These are phyloP conservation scores for Esteya vermicola DNA, from an alignment of 2,329 filamentous ascomycete genomes.

Conservation along the genomic window DNA sequence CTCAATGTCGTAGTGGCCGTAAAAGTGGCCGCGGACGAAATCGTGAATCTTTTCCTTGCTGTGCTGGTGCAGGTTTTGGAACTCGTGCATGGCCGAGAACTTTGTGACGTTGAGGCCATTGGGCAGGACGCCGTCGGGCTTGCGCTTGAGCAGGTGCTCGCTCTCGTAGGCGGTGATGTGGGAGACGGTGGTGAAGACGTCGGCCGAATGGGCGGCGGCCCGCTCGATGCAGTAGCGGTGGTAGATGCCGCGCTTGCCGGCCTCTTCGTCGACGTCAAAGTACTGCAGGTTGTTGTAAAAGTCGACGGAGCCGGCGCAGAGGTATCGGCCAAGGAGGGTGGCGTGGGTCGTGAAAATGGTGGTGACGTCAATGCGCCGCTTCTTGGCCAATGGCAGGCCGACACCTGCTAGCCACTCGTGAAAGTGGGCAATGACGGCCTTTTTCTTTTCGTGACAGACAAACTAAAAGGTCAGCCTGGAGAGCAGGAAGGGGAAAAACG, in stretches of 20 bases:
- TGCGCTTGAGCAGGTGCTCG: slow-evolving; percentile 92
- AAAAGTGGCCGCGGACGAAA: slow-evolving; percentile 96
- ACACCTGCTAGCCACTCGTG: slow-evolving; percentile 98
- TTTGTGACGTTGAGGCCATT: slow-evolving; percentile 98
- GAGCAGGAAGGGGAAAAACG: too few species aligned
- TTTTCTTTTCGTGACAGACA: slow-evolving; percentile 81
- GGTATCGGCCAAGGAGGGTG: slow-evolving; percentile 85
- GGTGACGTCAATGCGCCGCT: slow-evolving; percentile 86
- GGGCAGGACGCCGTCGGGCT: slow-evolving; percentile 89
- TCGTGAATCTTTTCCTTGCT: slow-evolving; percentile 97
- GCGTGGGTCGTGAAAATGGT: slow-evolving; percentile 99
- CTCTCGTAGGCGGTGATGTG: slow-evolving; percentile 98
- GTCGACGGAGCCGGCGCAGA: slow-evolving; percentile 93
- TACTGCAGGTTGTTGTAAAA: slow-evolving; percentile 98
- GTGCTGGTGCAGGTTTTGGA: slow-evolving; percentile 94
- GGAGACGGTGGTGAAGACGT: slow-evolving; percentile 97
- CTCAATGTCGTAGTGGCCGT: slow-evolving; percentile 95
- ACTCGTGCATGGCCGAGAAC: slow-evolving; percentile 96
- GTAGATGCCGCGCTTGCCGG: slow-evolving; percentile 95
- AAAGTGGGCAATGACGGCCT: slow-evolving; percentile 92
- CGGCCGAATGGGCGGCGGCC: slow-evolving; percentile 76
- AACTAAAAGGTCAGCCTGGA: slow-evolving; percentile 52
- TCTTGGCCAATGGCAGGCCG: slow-evolving; percentile 80
- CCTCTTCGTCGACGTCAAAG: slow-evolving; percentile 93
- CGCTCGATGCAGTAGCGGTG: slow-evolving; percentile 97